Evolutionary conservation across 192 early-diverging fungal species (phyloP), one percentile per base, ranked within the genome.

Genomic region (Mortierella alpina): DNA sequence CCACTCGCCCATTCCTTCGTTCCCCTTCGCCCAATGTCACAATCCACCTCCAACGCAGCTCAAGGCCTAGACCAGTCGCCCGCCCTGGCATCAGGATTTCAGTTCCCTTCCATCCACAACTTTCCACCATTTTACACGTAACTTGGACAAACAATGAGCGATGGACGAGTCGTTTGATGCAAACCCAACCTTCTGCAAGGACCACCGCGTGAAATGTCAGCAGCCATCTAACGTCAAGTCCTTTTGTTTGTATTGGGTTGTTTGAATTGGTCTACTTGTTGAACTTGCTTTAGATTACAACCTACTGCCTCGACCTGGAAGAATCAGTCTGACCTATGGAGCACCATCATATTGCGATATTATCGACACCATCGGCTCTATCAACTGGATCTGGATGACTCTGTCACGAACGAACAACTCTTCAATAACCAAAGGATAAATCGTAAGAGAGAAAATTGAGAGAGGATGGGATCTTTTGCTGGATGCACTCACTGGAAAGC

Each of bases 51-150:
- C 15, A 72, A 71, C 57, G 76, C 76, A 14, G 76, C 56, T 1
- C 64, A 56, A 0, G 76, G 76, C 6, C 69, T 79, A 2, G 57
- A 69, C 17, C 76, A 79, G 59, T 71, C 76, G 15, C 59, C 69
- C 14, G 65, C 69, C 22, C 54, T 79, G 18, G 55, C 76, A 15
- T 82, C 73, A 15, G 69, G 83, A 50, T 94, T 92, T 83, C 71
- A 85, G 57, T 95, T 95, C 79, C 95, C 96, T 22, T 86, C 92
- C 66, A 93, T 96, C 66, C 88, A 96, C 88, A 88, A 86, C 84
- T 98, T 98, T 77, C 95, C 95, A 13, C 96, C 96, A 7, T 96
- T 98, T 85, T 97, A 90, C 85, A 96, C 93, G 93, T 95, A 91
- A 31, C 31, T 1, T 31, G 31, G 31, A 31, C 3, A 31, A 3